Evolutionary conservation across 139 green algal species (phyloP), one percentile per base, ranked within the genome.

Genomic region (Chlamydomonas sp.): DNA sequence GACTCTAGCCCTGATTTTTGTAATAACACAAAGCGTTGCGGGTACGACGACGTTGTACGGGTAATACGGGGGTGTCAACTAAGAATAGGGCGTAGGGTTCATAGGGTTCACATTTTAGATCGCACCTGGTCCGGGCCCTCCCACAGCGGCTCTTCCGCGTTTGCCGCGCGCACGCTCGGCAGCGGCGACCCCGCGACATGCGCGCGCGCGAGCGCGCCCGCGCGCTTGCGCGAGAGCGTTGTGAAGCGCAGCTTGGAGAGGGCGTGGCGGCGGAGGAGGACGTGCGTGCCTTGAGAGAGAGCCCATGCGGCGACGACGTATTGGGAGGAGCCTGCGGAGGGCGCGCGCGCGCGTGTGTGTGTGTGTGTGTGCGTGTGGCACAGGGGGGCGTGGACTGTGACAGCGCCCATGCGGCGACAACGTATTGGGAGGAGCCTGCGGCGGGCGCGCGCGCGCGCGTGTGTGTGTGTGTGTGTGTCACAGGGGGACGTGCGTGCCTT

Each of bases 191-290:
- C 76, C 3, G 4, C 3, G 5, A 87, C 78, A 34, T 79, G 67
- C 1, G 48, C 64, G 22, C 26, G n/a, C 0, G 67, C 69, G 70
- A 88, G 67, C 48, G 78, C 13, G n/a, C 70, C 59, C 3, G 76
- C 78, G 1, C 86, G 79, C 80, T 90, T 90, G 34, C 80, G 77
- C 58, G 88, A 93, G 13, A 91, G 76, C 2, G 60, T 74, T 8
- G 72, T 49, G 54, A 95, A 89, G 34, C 65, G 54, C 26, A 95
- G 79, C 30, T 57, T 26, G 2, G 6, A 48, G 3, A 95, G 84
- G 0, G 76, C 73, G 2, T 34, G 31, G 65, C 86, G 91, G 20
- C 90, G 74, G 28, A 91, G 72, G 2, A 28, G 39, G 2, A 94
- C 78, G 65, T 96, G 90, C 2, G 75, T 48, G 1, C 8, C 62